Evolutionary conservation across 2,329 filamentous ascomycete species (phyloP), one percentile per base, ranked within the genome.

Genomic region (Fusarium liriodendri): DNA sequence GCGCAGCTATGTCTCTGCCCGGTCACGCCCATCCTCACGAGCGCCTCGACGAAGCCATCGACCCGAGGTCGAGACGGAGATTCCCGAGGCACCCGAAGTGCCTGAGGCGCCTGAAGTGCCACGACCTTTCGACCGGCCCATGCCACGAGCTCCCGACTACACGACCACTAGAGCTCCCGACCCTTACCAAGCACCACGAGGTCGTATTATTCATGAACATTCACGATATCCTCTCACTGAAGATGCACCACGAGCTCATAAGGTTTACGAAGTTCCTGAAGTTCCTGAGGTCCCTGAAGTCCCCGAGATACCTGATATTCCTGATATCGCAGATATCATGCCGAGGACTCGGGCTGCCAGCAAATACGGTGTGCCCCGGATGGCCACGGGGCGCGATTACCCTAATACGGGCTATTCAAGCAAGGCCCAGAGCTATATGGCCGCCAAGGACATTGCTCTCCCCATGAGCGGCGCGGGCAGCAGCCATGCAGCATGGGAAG

Each of bases 1-100:
- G 13, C 80, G 80, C 18, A 83, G 85, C 38, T 87, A 85, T 67
- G 82, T 85, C 62, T 87, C 87, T 13, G 81, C 84, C 4, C 81
- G 83, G 14, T 79, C 77, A 25, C 78, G 74, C 29, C 76, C 77
- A 47, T 78, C 78, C 11, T 77, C 78, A 16, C 66, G 67, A 63
- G 69, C 73, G 42, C 67, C 67, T 58, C 75, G 76, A 29, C 76
- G 67, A 35, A 67, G 76, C 11, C 79, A 78, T 8, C 77, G 76
- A 22, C 75, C 75, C 6, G 74, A 77, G 33, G 69, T 76, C 32
- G 74, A 81, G 60, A 75, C 78, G 38, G 79, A 80, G 29, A 69
- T 80, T 1, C 69, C 74, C 47, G 77, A 79, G 55, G 76, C 71
- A 14, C 76, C 76, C 37, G 76, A 78, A 37, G 70, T 62, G 14